phyloP scores from a whole-genome alignment of 2,329 filamentous ascomycete species.

The Leptoxyphium fumago region DNA sequence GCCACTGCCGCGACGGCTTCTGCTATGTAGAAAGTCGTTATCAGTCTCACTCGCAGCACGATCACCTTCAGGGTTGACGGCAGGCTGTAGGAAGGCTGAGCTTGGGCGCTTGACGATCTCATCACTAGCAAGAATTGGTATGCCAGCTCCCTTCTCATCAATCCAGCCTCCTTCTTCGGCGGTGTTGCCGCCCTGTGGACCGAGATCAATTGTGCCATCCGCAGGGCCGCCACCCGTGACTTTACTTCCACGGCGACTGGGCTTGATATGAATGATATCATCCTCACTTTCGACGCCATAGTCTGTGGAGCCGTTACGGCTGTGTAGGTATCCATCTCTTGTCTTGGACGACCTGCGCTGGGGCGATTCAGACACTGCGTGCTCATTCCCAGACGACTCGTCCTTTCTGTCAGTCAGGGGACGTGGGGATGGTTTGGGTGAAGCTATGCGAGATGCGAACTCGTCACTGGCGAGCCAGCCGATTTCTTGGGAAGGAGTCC shows the following conservation, averaged over 20 bases:
- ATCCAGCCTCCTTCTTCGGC: conserved; percentile 35
- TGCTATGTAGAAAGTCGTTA: conserved; percentile 16
- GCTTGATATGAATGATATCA: conserved; percentile 65
- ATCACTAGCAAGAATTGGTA: conserved; percentile 78
- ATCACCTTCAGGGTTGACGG: conserved; percentile 60
- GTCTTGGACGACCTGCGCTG: conserved; percentile 28
- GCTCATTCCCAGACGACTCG: conserved; percentile 20
- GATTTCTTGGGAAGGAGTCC: conserved; percentile 80
- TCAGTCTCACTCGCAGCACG: conserved; percentile 40
- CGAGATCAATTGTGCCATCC: conserved; percentile 37
- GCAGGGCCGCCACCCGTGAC: conserved; percentile 36
- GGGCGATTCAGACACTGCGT: conserved; percentile 24
- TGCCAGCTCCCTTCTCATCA: conserved; percentile 48
- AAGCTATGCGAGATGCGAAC: conserved; percentile 60
- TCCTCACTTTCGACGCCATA: conserved; percentile 34
- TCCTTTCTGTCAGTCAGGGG: conserved; percentile 7
- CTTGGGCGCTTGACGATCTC: conserved; percentile 64
- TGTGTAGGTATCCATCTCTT: conserved; percentile 20
- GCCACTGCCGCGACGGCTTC: conserved; percentile 37
- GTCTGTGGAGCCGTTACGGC: conserved; percentile 6
- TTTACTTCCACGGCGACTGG: conserved; percentile 37
- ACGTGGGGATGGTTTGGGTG: conserved; percentile 42
- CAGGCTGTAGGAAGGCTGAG: conserved; percentile 58
- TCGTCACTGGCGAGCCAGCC: conserved; percentile 79
- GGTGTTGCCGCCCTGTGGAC: conserved; percentile 30